phyloP scores from a whole-genome alignment of 2,329 filamentous ascomycete genomes.

The Knufia fluminis region DNA sequence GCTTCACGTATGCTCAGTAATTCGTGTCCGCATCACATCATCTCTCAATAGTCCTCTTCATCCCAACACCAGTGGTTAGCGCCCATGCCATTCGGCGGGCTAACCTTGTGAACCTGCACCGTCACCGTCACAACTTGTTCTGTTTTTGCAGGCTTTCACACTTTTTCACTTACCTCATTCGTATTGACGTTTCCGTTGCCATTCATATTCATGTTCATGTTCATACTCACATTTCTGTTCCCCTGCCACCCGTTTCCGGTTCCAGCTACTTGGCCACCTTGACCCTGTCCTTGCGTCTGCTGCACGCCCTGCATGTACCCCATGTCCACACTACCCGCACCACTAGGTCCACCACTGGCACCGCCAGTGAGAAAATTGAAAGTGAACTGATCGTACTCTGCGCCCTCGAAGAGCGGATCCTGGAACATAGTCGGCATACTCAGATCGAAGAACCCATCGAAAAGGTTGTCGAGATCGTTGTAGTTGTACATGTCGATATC shows the following conservation, averaged over 20 bases:
- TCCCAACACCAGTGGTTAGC: constrained; percentile 8
- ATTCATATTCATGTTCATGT: not conserved
- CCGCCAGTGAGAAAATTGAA: constrained; percentile 4
- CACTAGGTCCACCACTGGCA: not conserved
- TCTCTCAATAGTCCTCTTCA: constrained; percentile 4
- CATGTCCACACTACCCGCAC: constrained; percentile 1
- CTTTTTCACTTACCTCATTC: constrained; percentile 1
- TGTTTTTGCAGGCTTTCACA: not conserved
- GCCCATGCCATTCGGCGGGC: constrained; percentile 3
- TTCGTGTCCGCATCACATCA: too few relatives aligned
- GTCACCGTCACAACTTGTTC: not conserved
- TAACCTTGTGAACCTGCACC: not conserved
- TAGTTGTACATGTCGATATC: constrained; percentile 13
- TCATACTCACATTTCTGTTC: not conserved
- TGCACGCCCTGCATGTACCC: not conserved
- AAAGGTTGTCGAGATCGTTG: constrained; percentile 23
- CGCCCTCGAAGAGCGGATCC: constrained; percentile 20
- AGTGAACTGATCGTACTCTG: constrained; percentile 13
- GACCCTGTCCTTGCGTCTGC: not conserved
- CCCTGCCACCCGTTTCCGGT: constrained; percentile 6
- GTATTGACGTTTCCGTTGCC: not conserved
- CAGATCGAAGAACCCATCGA: constrained; percentile 23
- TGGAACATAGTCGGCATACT: constrained; percentile 23
- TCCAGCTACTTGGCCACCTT: not conserved
- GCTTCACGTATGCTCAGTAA: too few relatives aligned